phyloP scores from a whole-genome alignment of 2,329 filamentous ascomycete species.

The Phaeomoniella chlamydospora region DNA sequence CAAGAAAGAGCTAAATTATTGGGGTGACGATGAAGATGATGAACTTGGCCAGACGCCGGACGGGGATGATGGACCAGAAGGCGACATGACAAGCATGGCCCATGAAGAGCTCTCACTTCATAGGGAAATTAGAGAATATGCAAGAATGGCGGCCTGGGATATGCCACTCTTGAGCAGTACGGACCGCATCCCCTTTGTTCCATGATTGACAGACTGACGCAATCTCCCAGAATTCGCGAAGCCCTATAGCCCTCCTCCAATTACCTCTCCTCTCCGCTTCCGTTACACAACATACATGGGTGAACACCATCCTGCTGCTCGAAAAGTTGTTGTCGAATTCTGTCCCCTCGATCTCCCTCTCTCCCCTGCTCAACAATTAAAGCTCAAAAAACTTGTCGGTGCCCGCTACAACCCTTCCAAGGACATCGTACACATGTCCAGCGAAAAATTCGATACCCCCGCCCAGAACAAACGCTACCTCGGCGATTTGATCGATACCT shows the following conservation, averaged over 20 bases:
- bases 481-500: conserved; percentile 56
- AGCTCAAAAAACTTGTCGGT: conserved; percentile 78
- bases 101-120: conserved; percentile 82
- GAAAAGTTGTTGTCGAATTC: conserved; percentile 92
- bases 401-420: conserved; percentile 75
- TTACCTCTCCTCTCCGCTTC: conserved; percentile 66
- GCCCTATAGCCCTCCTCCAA: conserved; percentile 50
- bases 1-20: conserved; percentile 19
- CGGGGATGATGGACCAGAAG: conserved; percentile 47
- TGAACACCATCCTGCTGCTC: conserved; percentile 77
- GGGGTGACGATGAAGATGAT: conserved; percentile 29
- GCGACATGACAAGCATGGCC: conserved; percentile 70
- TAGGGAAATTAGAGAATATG: conserved; percentile 77
- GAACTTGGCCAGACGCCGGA: conserved; percentile 27
- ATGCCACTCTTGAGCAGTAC: conserved; percentile 80
- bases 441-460: conserved; percentile 74
- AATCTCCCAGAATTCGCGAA: conserved; percentile 56
- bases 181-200: conserved; percentile 19
- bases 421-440: conserved; percentile 74
- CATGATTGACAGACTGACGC: conserved; percentile 4
- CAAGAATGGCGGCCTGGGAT: conserved; percentile 81
- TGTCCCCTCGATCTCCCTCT: conserved; percentile 53
- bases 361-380: conserved; percentile 52
- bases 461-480: conserved; percentile 97
- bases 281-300: conserved; percentile 95